phyloP scores from a whole-genome alignment of 768 basidiomycete genomes.

The Amanita pallidorosea region DNA sequence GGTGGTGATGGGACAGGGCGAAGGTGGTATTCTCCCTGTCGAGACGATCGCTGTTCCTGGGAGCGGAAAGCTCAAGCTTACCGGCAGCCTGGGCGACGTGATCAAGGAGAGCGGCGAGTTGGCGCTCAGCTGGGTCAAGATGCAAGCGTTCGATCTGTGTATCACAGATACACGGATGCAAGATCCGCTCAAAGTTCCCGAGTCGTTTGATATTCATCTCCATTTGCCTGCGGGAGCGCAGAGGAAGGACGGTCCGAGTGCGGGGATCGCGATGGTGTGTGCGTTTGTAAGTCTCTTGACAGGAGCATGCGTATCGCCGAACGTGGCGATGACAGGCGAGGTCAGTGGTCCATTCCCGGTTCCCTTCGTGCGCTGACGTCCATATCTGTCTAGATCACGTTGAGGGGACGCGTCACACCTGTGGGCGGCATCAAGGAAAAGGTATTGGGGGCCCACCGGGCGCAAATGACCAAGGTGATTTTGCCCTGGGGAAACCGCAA shows the following conservation, averaged over 20 bases:
- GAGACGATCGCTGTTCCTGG: conserved; percentile 79
- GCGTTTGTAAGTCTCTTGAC: conserved; percentile 82
- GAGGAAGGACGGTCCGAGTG: conserved; percentile 90
- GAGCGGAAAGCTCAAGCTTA: conserved; percentile 59
- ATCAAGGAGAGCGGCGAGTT: conserved; percentile 90
- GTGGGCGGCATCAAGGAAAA: conserved; percentile 93
- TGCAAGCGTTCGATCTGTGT: conserved; percentile 68
- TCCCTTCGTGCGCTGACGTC: too few relatives aligned
- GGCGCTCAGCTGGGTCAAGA: conserved; percentile 88
- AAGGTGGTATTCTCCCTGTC: conserved; percentile 77
- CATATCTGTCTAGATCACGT: conserved; percentile 45
- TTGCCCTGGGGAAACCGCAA: conserved; percentile 79
- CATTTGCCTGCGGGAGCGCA: conserved; percentile 87
- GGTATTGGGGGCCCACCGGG: conserved; percentile 82
- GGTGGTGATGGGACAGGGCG: conserved; percentile 82
- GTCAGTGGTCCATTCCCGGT: conserved; percentile 19
- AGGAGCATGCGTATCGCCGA: conserved; percentile 58
- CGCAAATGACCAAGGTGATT: conserved; percentile 73
- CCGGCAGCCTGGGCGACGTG: conserved; percentile 77
- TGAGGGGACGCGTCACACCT: conserved; percentile 71
- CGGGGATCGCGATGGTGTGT: conserved; percentile 81
- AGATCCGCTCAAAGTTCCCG: conserved; percentile 66
- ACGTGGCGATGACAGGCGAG: conserved; percentile 88
- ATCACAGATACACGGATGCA: conserved; percentile 60
- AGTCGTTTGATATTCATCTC: conserved; percentile 73